Base-by-base conservation (phyloP, 306 rosid species). In the Astragalus glycyphyllos region DNA sequence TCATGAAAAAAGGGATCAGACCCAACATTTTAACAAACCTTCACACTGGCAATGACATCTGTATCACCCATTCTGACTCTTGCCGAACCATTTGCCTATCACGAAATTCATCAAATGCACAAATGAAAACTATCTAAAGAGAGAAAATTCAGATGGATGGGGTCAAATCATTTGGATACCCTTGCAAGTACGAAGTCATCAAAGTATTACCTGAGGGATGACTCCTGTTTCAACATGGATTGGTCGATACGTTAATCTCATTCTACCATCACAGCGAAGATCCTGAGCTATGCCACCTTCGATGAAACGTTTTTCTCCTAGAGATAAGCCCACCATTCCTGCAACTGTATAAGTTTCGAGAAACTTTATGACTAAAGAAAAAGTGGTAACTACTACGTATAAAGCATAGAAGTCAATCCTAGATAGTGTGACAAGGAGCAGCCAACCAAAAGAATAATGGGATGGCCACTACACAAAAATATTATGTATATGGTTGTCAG, bases 271-370 rank as follows among this genome's bases (percentile, higher is more conserved):
- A 75, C 84, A 75, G 26, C 97, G 97, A 74, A 93, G 85, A 79
- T 92, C 98, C 57, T 90, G 96, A 62, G 91, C 93, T 44, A 90
- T 86, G 48, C 98, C 98, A 17, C 93, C 96, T 67, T 84, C 80
- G 70, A 86, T 86, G 84, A 92, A 88, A 69, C 79, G 77, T 67
- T 74, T 84, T 42, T 92, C 97, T 77, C 86, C 93, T 20, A 69
- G 56, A 16, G 98, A 92, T 54, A 92, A 78, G 15, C 91, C 96
- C 75, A 86, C 90, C 93, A 86, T 92, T 72, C 50, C 69, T 64
- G 54, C 46, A 71, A 71, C 53, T 64, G 29, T 38, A 56, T 8
- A 51, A 14, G 7, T 16, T 51, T 4, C 11, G 16, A 61, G 41
- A 50, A 69, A 54, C 20, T 16, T 51, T 4, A 53, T 40, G 38